A percentile compares a stretch with the other conserved stretches of the same genome.
Evolutionary conservation across 2,329 filamentous ascomycete genomes (phyloP).

Genomic region (Botrytis aclada): DNA sequence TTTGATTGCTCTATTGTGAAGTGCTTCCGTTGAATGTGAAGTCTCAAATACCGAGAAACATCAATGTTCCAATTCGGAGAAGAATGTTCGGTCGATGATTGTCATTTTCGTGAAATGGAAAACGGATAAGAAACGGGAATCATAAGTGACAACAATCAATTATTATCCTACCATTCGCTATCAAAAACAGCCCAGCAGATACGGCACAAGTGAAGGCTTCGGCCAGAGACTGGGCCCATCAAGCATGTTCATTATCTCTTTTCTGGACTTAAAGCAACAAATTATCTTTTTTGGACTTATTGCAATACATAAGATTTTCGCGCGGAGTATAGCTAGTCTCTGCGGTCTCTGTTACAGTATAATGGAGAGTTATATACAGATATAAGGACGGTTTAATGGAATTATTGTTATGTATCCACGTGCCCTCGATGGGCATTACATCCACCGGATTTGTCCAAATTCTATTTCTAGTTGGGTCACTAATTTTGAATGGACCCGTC

Average conservation of each 20-base stretch:
- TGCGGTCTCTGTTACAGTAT: neutral
- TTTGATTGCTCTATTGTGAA: neutral
- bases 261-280: neutral
- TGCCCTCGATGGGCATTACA: no score
- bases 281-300: neutral
- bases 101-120: fast-evolving
- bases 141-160: neutral
- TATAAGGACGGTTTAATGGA: no score
- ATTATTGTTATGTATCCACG: no score
- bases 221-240: neutral
- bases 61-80: neutral
- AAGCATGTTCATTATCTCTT: neutral
- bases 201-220: fast-evolving
- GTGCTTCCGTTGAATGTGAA: fast-evolving
- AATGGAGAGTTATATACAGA: no score
- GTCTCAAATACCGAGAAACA: neutral
- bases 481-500: no score
- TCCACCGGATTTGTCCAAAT: no score
- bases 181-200: no score
- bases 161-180: neutral
- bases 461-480: fast-evolving
- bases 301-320: fast-evolving
- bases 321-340: neutral
- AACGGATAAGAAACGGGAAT: fast-evolving
- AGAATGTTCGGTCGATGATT: fast-evolving